Evolutionary conservation across 371 early-diverging fungal genomes (phyloP), one percentile per base, ranked within the genome.

Genomic region (Mortierella polycephala): DNA sequence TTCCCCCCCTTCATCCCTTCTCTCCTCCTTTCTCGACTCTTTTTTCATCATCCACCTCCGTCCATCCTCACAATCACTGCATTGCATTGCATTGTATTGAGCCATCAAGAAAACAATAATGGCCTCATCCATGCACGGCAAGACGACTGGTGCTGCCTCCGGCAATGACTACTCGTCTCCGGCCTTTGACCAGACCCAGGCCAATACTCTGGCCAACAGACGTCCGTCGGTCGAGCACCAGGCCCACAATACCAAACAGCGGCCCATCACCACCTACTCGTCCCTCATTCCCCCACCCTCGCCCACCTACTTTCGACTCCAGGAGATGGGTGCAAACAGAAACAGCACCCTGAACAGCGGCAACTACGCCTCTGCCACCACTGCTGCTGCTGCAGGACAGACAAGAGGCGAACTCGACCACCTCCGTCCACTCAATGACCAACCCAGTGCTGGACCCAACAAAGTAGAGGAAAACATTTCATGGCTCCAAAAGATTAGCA

Each of bases 141-240:
- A 55, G 44, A 44, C 63, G 12, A 54, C 41, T 44, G 44, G 52
- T 18, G 47, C 40, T 8, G 30, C 56, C 60, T 37, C 44, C 61
- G 57, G 46, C 57, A 23, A 62, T 57, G 55, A 46, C 52, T 13
- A 44, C 63, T 14, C 51, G n/a, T 71, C 65, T 47, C 64, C 74
- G 12, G 59, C 44, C 37, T 51, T 62, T 39, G 66, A 64, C 62
- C 69, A 62, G 44, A 75, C 75, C 49, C 62, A 64, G 21, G 70
- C 62, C 40, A 75, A 75, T 46, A 75, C 75, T 40, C 75, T 75
- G 23, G 75, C 75, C 70, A 75, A 75, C 67, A 69, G 75, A 54
- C 62, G 75, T 10, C 47, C 42, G 18, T 62, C 65, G 21, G 50
- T 30, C 59, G 75, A 62, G 57, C 61, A 64, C n/a, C 62, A 72